Evolutionary conservation across 2,329 filamentous ascomycete genomes (phyloP), one percentile per base, ranked within the genome.

Genomic region (Botrytis fabae): DNA sequence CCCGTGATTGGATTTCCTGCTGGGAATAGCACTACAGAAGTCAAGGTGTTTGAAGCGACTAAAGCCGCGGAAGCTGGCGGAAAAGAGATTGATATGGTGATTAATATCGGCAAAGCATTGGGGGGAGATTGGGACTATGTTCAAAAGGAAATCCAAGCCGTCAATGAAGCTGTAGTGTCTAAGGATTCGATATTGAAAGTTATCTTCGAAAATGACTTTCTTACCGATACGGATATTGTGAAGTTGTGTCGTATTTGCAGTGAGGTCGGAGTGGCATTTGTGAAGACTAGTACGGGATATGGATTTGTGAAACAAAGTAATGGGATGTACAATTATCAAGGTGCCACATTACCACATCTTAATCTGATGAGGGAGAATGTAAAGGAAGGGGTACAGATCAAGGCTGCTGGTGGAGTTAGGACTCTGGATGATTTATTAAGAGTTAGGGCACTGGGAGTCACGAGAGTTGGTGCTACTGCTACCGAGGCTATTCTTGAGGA

Each of bases 1-100:
- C 83, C 88, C 1, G 89, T 90, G 48, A 85, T 90, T 74, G 88
- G 88, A 40, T 91, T 91, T 75, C 89, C 89, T 0, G 86, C 89
- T 76, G 88, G 89, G 3, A 89, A 86, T 79, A 86, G 84, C 75
- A 88, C 85, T 0, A 86, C 85, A 0, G 79, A 82, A 20, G 83
- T 86, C 74, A 91, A 91, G 77, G 84, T 88, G 1, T 80, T 82
- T 38, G 89, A 90, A 76, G 86, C 88, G 0, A 79, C 78, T 0
- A 82, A 82, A 1, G 88, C 87, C 0, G 83, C 83, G 0, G 76
- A 80, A 4, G 83, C 82, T 0, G 88, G 88, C 2, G 88, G 84
- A 1, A 76, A 80, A 1, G 88, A 90, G 78, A 85, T 90, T 38
- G 88, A 90, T 78, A 87, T 90, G 85, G 88, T 90, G 1, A 82